Conservation (phyloP, 2,329 filamentous ascomycete species). For the Colletotrichum sp. region DNA sequence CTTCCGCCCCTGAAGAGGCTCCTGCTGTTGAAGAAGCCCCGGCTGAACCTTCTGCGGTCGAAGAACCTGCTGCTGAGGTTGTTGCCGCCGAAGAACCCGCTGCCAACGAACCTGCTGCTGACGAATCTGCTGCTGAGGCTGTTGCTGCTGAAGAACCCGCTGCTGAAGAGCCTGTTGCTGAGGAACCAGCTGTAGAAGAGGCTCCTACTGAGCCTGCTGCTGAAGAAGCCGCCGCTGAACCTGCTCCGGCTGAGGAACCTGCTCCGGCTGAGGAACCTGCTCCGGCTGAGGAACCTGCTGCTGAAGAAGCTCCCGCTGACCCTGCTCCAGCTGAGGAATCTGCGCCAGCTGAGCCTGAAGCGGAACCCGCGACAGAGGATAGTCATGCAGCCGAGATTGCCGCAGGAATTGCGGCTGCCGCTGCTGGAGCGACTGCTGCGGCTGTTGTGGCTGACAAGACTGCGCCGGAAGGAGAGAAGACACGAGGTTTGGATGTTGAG, state of each 20-base stretch:
- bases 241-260: no score
- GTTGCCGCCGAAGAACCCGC: background rate
- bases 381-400: background rate
- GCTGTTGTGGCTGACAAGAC: background rate
- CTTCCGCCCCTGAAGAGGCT: background rate
- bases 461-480: background rate
- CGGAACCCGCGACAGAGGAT: background rate
- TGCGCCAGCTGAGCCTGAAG: background rate
- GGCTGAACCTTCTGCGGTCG: background rate
- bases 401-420: background rate
- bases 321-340: background rate
- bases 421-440: background rate
- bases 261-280: background rate
- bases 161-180: background rate
- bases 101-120: background rate
- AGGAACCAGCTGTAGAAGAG: background rate
- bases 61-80: background rate
- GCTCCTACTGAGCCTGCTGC: background rate
- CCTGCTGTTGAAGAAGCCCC: background rate
- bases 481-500: slow-evolving; percentile 15
- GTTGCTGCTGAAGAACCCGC: background rate
- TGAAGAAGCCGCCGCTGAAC: background rate
- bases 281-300: background rate
- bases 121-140: background rate
- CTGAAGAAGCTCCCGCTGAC: background rate